Evolutionary conservation across 2,329 filamentous ascomycete genomes (phyloP), one percentile per base, ranked within the genome.

Genomic region (Cercospora brassicicola): DNA sequence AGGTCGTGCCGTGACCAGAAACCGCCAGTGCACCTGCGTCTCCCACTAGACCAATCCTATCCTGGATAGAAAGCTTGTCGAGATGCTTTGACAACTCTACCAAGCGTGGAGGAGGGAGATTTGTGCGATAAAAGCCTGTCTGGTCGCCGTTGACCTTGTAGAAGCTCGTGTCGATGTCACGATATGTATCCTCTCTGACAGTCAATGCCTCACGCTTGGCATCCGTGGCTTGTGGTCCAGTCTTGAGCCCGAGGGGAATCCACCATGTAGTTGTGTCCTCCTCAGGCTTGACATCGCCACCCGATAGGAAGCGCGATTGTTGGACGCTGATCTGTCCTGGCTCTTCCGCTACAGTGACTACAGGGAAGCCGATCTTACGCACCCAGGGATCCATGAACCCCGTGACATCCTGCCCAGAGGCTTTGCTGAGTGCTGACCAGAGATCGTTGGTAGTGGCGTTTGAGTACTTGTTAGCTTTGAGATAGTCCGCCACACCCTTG

Each of bases 201-300:
- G 89, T 91, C 55, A 99, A 84, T 62, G 92, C 89, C 42, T 90
- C 84, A 20, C 87, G 83, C 67, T 90, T 84, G 63, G 90, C 83
- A 7, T 86, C 87, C 36, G 88, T 82, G 33, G 89, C 83, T 23
- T 90, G 85, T 42, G 85, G 82, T 75, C 92, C 92, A 63, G 92
- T 91, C 79, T 93, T 91, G 30, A 99, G 84, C 13, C 91, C 91
- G 33, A 99, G 86, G 15, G 95, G 95, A 68, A 98, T 88, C 94
- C 95, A 99, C 95, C 95, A 99, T 20, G 88, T 89, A 2, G 94
- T 97, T 76, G 91, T 85, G 76, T 99, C 94, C 73, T 99, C 95
- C 76, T 96, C 92, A 1, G 93, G 85, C 82, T 93, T 93, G 65
- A 93, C 92, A 78, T 98, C 94, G 9, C 95, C 95, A 3, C 92